phyloP scores from a whole-genome alignment of 2,329 filamentous ascomycete species.

The Fusarium protoensiforme region DNA sequence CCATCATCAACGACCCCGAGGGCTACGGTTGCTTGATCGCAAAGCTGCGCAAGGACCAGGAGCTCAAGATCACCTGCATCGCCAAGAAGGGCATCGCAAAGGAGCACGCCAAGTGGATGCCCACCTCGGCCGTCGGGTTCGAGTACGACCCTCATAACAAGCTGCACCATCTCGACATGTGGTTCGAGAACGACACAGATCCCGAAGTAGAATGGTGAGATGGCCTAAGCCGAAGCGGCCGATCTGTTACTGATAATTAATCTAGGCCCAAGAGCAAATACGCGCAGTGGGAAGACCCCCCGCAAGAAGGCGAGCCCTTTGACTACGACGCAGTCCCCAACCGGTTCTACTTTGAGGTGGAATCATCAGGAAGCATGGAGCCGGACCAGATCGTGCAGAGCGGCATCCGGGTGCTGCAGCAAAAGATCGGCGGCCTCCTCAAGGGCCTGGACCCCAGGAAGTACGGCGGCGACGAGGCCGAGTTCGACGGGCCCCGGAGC shows the following conservation, averaged over 20 bases:
- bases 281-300: constrained; percentile 81
- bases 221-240: not conserved
- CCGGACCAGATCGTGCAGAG: constrained; percentile 90
- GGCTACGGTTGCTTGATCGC: constrained; percentile 86
- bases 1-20: constrained; percentile 85
- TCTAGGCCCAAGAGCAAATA: constrained; percentile 84
- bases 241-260: not conserved
- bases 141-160: constrained; percentile 99
- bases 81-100: constrained; percentile 99
- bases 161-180: constrained; percentile 89
- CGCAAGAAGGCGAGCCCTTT: constrained; percentile 85
- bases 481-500: constrained; percentile 73
- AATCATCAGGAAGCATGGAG: constrained; percentile 87
- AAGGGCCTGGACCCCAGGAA: constrained; percentile 61
- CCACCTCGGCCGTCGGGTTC: constrained; percentile 91
- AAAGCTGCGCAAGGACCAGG: constrained; percentile 90
- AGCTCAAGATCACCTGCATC: constrained; percentile 89
- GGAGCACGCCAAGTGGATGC: constrained; percentile 98
- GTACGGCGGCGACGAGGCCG: constrained; percentile 66
- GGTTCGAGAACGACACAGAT: constrained; percentile 85
- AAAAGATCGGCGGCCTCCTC: constrained; percentile 87
- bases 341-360: constrained; percentile 93
- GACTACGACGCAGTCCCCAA: constrained; percentile 88
- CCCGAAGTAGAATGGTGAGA: constrained; percentile 84
- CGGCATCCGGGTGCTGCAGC: constrained; percentile 88